A percentile compares a stretch with the other conserved stretches of the same genome.
phyloP scores from a whole-genome alignment of 805 yeast species.

The Tetrapisispora arboricola region DNA sequence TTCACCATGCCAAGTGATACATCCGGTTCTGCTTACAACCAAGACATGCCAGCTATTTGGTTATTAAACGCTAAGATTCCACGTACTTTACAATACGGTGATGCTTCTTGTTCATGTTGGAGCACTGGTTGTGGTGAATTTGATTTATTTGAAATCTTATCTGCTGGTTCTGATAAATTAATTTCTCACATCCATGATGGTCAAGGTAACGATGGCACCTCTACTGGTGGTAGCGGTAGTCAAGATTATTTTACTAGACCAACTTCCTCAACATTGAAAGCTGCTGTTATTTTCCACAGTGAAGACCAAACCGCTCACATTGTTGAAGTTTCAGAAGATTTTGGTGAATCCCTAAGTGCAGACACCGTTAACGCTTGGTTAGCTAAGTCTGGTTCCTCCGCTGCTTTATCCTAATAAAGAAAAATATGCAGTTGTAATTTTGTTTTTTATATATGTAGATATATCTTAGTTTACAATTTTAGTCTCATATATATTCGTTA shows the following conservation, averaged over 20 bases:
- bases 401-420: conserved; percentile 18
- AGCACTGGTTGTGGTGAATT: conserved; percentile 94
- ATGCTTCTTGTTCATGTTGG: conserved; percentile 88
- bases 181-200: conserved; percentile 77
- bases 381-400: conserved; percentile 39
- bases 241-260: conserved; percentile 87
- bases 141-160: conserved; percentile 83
- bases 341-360: conserved; percentile 43
- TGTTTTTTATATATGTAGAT: background rate
- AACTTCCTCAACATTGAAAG: conserved; percentile 62
- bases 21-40: conserved; percentile 41
- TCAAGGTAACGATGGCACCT: conserved; percentile 13
- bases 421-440: background rate
- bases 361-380: conserved; percentile 55
- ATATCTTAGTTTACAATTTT: background rate
- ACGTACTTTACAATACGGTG: conserved; percentile 92
- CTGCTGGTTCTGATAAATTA: conserved; percentile 63
- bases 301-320: conserved; percentile 40
- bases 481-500: background rate
- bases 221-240: conserved; percentile 63
- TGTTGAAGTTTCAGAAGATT: conserved; percentile 50
- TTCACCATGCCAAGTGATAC: conserved; percentile 82
- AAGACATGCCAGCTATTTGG: conserved; percentile 98
- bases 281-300: conserved; percentile 74
- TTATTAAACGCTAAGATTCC: conserved; percentile 90